Evolutionary conservation across 805 yeast species (phyloP).

Genomic region (Komagataella populi): DNA sequence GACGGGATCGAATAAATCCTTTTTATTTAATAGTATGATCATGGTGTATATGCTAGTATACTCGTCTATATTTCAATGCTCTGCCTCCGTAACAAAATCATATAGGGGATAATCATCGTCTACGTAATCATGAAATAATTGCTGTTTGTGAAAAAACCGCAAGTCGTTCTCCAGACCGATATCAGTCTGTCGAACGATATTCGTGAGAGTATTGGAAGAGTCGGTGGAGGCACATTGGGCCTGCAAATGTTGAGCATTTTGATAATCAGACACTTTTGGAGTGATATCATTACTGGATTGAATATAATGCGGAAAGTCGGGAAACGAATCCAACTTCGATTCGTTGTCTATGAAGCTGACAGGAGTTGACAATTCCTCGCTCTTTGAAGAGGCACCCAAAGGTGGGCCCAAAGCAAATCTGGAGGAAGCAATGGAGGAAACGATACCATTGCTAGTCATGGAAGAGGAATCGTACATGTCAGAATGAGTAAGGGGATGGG

Average conservation of each 20-base stretch:
- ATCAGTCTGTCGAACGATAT: background rate
- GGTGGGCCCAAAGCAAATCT: background rate
- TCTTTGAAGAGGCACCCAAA: background rate
- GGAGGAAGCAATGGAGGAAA: background rate
- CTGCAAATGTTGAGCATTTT: background rate
- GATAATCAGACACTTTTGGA: background rate
- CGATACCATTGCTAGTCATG: background rate
- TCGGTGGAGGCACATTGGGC: background rate
- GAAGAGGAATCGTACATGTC: background rate
- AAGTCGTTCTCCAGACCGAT: background rate
- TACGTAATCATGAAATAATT: background rate
- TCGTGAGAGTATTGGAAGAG: background rate
- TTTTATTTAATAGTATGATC: background rate
- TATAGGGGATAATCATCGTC: background rate
- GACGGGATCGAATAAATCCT: constrained; percentile 18
- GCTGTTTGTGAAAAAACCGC: background rate
- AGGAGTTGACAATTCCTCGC: background rate
- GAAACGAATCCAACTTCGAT: background rate
- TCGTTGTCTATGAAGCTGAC: background rate
- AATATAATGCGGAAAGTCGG: background rate
- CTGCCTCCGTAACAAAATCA: background rate
- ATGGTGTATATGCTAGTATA: background rate
- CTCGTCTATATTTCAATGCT: background rate
- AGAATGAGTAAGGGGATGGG: background rate
- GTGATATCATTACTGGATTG: background rate